These are phyloP conservation scores for Aleurites moluccanus DNA, from an alignment of 441 rosid genomes.

Conservation along the genomic window DNA sequence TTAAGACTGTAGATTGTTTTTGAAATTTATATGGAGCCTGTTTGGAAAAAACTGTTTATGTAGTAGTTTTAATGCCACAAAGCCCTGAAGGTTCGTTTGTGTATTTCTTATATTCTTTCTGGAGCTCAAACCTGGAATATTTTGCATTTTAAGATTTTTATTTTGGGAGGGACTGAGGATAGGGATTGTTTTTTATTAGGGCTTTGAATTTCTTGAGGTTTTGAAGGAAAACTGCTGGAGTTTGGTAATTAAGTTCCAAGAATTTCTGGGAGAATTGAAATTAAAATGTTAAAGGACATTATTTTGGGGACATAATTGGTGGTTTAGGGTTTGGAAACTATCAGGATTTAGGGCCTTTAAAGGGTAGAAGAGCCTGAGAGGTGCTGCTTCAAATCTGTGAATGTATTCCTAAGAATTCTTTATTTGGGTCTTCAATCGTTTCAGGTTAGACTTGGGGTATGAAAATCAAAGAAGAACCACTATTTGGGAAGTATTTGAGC, in stretches of 20 bases:
- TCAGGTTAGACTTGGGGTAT: too few species aligned
- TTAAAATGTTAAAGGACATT: not conserved
- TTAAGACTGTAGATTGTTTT: not conserved
- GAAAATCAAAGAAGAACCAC: not conserved
- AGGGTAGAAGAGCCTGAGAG: not conserved
- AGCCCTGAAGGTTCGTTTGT: not conserved
- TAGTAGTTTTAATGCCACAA: not conserved
- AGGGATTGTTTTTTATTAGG: not conserved
- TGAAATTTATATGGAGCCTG: not conserved
- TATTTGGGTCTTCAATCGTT: not conserved
- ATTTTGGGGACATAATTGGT: not conserved
- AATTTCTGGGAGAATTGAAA: not conserved
- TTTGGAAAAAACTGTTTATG: not conserved
- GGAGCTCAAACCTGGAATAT: not conserved
- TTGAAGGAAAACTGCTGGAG: too few species aligned
- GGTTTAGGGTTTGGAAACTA: not conserved
- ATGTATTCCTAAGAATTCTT: not conserved
- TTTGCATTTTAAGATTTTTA: not conserved
- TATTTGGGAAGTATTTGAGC: not conserved
- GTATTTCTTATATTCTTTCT: not conserved
- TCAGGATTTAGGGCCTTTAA: not conserved
- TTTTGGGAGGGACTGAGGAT: not conserved
- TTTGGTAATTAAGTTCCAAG: not conserved
- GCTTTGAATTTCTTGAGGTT: too few species aligned
- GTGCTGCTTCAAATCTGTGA: not conserved